These are phyloP conservation scores for Boletus subparvulus DNA, from an alignment of 768 basidiomycete species.

Conservation along the genomic window DNA sequence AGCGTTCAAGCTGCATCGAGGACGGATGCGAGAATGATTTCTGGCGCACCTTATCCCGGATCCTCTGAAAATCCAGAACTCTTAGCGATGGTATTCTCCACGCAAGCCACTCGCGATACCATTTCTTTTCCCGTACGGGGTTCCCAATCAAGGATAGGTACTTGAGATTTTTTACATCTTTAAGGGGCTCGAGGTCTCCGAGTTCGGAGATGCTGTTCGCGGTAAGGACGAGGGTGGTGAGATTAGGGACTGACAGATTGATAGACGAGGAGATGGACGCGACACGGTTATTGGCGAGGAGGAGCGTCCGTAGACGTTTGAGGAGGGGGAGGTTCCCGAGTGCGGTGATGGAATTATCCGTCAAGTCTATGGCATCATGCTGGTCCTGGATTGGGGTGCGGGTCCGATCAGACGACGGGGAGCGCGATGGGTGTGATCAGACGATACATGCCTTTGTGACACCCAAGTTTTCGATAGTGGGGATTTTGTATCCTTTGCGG, in stretches of 20 bases:
- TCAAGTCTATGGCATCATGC: constrained; percentile 91
- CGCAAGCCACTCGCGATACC: constrained; percentile 95
- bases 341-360: constrained; percentile 82
- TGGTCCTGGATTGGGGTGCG: constrained; percentile 59
- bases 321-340: constrained; percentile 87
- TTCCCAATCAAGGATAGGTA: constrained; percentile 79
- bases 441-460: constrained; percentile 69
- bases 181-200: constrained; percentile 82
- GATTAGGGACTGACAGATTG: constrained; percentile 80
- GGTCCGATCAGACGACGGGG: constrained; percentile 16
- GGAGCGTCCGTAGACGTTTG: constrained; percentile 78
- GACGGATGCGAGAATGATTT: constrained; percentile 24
- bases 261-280: constrained; percentile 78
- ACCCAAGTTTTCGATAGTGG: constrained; percentile 94
- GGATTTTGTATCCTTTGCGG: constrained; percentile 83
- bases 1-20: constrained; percentile 29
- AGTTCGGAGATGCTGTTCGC: constrained; percentile 80
- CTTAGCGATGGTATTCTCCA: constrained; percentile 84
- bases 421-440: constrained; percentile 14
- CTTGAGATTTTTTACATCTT: constrained; percentile 69
- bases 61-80: constrained; percentile 93
- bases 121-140: constrained; percentile 88
- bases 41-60: constrained; percentile 86
- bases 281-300: constrained; percentile 90
- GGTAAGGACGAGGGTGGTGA: constrained; percentile 78